Evolutionary conservation across 1,139 yeast species (phyloP).

Genomic region (Lodderomyces elongisporus): DNA sequence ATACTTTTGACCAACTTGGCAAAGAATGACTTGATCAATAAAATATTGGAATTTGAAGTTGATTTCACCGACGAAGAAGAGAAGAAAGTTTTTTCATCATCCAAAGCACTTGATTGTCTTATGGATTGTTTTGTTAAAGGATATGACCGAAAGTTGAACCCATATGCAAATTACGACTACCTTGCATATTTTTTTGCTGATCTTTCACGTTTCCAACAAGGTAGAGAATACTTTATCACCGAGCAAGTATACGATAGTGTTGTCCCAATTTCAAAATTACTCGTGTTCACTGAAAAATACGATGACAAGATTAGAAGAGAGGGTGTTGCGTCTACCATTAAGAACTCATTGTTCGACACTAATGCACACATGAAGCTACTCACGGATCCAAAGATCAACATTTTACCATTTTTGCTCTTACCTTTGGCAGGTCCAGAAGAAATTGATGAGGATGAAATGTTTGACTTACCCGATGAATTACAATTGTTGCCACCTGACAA

Average conservation of each 20-base stretch:
- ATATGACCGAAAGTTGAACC: constrained; percentile 63
- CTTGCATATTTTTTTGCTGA: constrained; percentile 88
- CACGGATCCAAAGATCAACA: constrained; percentile 58
- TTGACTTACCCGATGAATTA: constrained; percentile 83
- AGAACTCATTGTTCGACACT: constrained; percentile 81
- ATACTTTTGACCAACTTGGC: constrained; percentile 83
- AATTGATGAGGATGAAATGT: constrained; percentile 77
- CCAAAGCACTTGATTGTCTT: constrained; percentile 68
- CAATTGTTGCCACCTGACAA: constrained; percentile 77
- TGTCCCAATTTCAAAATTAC: constrained; percentile 72
- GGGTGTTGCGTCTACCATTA: constrained; percentile 90
- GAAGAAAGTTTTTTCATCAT: constrained; percentile 47
- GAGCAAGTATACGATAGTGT: constrained; percentile 71
- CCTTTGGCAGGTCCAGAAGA: constrained; percentile 85
- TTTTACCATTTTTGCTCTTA: constrained; percentile 74
- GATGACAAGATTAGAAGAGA: constrained; percentile 78
- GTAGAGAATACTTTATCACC: constrained; percentile 71
- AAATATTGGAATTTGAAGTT: constrained; percentile 47
- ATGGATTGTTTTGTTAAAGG: constrained; percentile 93
- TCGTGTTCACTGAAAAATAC: constrained; percentile 79
- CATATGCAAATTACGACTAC: constrained; percentile 73
- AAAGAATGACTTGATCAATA: constrained; percentile 61
- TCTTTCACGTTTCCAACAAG: constrained; percentile 64
- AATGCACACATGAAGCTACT: constrained; percentile 59
- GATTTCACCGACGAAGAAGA: constrained; percentile 30